Conservation (phyloP, 495 filamentous ascomycete species). For the Aspergillus hancockii region DNA sequence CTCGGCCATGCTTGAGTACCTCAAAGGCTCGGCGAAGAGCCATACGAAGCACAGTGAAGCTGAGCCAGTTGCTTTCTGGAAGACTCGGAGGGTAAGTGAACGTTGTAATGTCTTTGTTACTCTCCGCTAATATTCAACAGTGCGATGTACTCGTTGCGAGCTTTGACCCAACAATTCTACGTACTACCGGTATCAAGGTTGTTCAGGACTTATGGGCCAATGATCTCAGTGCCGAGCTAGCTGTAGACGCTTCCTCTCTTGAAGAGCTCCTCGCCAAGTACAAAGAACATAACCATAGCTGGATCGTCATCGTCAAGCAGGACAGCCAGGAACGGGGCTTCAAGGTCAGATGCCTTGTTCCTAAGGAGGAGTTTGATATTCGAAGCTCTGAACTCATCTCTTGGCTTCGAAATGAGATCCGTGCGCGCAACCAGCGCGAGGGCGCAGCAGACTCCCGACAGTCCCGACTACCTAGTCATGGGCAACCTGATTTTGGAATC, state of each 20-base stretch:
- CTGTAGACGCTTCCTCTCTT: conserved; percentile 66
- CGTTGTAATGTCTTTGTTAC: not conserved
- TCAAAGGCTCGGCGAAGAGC: conserved; percentile 59
- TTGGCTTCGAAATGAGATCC: conserved; percentile 81
- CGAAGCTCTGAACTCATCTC: conserved; percentile 69
- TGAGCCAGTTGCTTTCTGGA: conserved; percentile 56
- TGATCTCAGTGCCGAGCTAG: conserved; percentile 88
- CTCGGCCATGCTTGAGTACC: conserved; percentile 62
- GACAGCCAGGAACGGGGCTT: conserved; percentile 67
- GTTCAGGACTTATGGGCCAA: conserved; percentile 79
- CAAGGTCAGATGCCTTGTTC: conserved; percentile 73
- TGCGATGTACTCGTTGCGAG: conserved; percentile 90
- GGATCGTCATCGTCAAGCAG: conserved; percentile 85
- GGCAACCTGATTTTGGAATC: conserved; percentile 40
- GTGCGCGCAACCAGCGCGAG: conserved; percentile 70
- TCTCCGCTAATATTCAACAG: conserved; percentile 31
- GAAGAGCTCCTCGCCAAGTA: conserved; percentile 72
- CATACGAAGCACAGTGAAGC: conserved; percentile 65
- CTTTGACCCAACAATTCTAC: conserved; percentile 75
- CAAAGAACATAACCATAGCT: conserved; percentile 75
- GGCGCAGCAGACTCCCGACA: conserved; percentile 48
- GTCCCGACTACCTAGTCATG: conserved; percentile 48
- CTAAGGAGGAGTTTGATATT: conserved; percentile 83
- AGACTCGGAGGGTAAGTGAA: conserved; percentile 59
- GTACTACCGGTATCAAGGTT: conserved; percentile 71